phyloP scores from a whole-genome alignment of 805 yeast species.

The Barnettozyma salicaria region DNA sequence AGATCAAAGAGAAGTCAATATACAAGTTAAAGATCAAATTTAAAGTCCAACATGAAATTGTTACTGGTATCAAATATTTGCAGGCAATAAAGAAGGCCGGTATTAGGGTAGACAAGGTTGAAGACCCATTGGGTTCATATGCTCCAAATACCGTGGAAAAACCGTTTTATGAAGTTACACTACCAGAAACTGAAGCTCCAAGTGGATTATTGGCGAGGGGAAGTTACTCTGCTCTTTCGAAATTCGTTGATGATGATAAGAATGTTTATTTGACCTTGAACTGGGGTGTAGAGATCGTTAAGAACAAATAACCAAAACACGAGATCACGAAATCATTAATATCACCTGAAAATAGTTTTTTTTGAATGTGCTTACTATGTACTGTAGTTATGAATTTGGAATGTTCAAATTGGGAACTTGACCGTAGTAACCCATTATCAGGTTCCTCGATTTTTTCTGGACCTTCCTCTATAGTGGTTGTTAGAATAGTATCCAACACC shows the following conservation, averaged over 20 bases:
- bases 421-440: too few species aligned
- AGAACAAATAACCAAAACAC: constrained; percentile 31
- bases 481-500: constrained; percentile 12
- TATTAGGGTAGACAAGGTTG: constrained; percentile 76
- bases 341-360: too few species aligned
- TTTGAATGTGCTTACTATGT: too few species aligned
- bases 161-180: constrained; percentile 63
- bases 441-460: too few species aligned
- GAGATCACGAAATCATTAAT: not conserved
- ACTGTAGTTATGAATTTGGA: not conserved
- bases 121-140: constrained; percentile 85
- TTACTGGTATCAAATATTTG: constrained; percentile 83
- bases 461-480: too few species aligned
- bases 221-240: constrained; percentile 70
- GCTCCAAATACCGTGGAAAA: constrained; percentile 82
- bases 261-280: constrained; percentile 65
- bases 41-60: constrained; percentile 83
- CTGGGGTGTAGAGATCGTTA: constrained; percentile 82
- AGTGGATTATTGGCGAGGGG: constrained; percentile 88
- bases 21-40: constrained; percentile 71
- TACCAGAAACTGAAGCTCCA: constrained; percentile 81
- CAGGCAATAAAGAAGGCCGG: constrained; percentile 85
- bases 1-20: constrained; percentile 70
- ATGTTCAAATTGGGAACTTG: too few species aligned
- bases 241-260: constrained; percentile 84